Evolutionary conservation across 75 land plant species (phyloP).

Genomic region (Pinus albicaulis): DNA sequence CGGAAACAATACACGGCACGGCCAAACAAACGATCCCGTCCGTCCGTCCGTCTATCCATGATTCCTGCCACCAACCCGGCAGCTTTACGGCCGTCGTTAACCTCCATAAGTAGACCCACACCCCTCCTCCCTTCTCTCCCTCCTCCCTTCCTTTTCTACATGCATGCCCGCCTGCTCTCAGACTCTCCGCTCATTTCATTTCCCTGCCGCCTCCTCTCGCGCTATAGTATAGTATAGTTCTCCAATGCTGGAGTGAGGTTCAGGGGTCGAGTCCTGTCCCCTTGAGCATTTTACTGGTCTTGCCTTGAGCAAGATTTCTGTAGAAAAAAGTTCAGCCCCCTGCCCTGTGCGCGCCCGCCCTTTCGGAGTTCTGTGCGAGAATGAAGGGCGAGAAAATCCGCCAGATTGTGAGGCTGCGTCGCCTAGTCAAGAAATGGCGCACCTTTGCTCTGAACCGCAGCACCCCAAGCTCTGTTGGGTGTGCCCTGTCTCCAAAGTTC

Average conservation of each 20-base stretch:
- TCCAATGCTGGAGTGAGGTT: background rate
- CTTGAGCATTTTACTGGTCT: background rate
- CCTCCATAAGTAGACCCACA: background rate
- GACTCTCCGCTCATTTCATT: too few species aligned
- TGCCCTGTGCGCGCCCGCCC: background rate
- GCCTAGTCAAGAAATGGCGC: slow-evolving; percentile 2
- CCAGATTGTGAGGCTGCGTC: slow-evolving; percentile 5
- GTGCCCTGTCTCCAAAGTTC: background rate
- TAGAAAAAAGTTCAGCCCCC: background rate
- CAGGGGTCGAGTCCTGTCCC: background rate
- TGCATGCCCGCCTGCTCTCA: too few species aligned
- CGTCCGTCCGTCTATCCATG: background rate
- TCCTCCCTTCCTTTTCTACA: background rate
- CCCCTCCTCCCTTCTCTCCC: background rate
- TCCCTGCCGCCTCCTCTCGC: background rate
- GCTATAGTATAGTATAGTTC: background rate
- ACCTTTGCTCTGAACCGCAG: background rate
- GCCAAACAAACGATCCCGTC: background rate
- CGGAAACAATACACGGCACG: background rate
- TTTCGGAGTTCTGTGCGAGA: background rate
- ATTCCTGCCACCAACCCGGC: background rate
- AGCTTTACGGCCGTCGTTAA: background rate
- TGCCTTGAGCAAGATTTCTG: background rate
- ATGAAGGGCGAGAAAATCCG: slow-evolving; percentile 5
- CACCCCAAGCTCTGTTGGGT: background rate